Conservation (phyloP, 2,329 filamentous ascomycete genomes). For the Trichothecium sympodiale region DNA sequence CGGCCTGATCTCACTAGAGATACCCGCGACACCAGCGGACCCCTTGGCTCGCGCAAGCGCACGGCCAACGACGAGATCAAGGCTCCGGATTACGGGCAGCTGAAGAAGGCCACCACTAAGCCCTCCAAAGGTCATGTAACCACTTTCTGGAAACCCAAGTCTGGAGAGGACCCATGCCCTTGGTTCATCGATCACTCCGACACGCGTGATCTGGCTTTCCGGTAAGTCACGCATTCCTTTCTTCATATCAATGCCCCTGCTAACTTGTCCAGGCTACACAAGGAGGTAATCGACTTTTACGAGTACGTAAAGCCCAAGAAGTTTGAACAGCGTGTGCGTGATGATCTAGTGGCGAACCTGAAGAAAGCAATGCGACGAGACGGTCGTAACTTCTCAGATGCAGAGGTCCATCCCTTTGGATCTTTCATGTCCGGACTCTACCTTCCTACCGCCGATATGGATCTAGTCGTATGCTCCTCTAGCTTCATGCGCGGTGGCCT, state of each 20-base stretch:
- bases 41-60: constrained; percentile 61
- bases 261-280: constrained; percentile 56
- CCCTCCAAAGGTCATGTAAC: constrained; percentile 38
- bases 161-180: constrained; percentile 39
- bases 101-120: constrained; percentile 40
- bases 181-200: constrained; percentile 52
- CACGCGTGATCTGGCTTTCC: constrained; percentile 40
- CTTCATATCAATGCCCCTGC: too few species aligned
- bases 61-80: constrained; percentile 61
- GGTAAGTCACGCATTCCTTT: constrained; percentile 31
- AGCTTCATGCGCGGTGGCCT: constrained; percentile 44
- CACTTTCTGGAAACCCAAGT: constrained; percentile 37
- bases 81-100: constrained; percentile 37
- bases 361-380: constrained; percentile 43
- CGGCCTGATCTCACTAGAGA: constrained; percentile 5
- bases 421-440: constrained; percentile 80
- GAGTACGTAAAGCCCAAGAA: constrained; percentile 66
- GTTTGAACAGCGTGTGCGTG: constrained; percentile 68
- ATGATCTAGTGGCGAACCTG: constrained; percentile 61
- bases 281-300: constrained; percentile 84
- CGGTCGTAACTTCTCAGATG: constrained; percentile 40
- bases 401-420: constrained; percentile 69
- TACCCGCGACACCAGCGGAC: constrained; percentile 22
- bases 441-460: constrained; percentile 74
- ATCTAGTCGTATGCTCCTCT: constrained; percentile 65